A percentile compares a stretch with the other conserved stretches of the same genome.
Evolutionary conservation across 1,284 basidiomycete genomes (phyloP).

Genomic region (Apiotrichum mycotoxinovorans): DNA sequence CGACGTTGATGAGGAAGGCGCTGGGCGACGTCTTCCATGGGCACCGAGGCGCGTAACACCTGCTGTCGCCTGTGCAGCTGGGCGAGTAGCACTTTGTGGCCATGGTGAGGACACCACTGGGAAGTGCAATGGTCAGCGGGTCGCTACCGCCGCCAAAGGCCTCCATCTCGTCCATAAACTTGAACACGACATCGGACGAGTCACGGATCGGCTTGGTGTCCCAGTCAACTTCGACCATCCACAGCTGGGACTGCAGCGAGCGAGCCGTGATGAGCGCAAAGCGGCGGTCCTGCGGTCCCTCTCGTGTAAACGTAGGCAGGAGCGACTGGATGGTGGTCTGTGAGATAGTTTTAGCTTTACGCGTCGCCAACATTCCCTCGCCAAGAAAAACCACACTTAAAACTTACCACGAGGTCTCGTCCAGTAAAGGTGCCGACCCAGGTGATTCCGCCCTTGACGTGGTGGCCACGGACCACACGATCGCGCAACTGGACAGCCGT

Average conservation of each 20-base stretch:
- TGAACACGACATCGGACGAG: slow-evolving; percentile 90
- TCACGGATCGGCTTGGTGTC: slow-evolving; percentile 78
- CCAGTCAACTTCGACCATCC: slow-evolving; percentile 98
- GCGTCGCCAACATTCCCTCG: too few species aligned
- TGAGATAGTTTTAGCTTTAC: background rate
- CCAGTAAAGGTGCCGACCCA: slow-evolving; percentile 86
- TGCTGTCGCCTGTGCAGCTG: slow-evolving; percentile 42
- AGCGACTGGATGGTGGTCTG: slow-evolving; percentile 77
- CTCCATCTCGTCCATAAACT: slow-evolving; percentile 81
- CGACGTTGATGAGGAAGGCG: slow-evolving; percentile 26
- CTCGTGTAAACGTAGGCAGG: slow-evolving; percentile 69
- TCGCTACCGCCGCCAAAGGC: slow-evolving; percentile 58
- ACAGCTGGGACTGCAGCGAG: slow-evolving; percentile 83
- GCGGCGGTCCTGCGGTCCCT: slow-evolving; percentile 66
- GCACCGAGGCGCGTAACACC: slow-evolving; percentile 66
- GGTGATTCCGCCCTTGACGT: slow-evolving; percentile 85
- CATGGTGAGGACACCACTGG: slow-evolving; percentile 57
- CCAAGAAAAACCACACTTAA: background rate
- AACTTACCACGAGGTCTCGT: slow-evolving; percentile 80
- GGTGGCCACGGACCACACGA: slow-evolving; percentile 75
- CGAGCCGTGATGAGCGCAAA: slow-evolving; percentile 82
- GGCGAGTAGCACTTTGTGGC: slow-evolving; percentile 71
- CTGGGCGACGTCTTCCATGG: slow-evolving; percentile 56
- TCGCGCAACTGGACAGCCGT: slow-evolving; percentile 82
- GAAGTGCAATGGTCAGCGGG: slow-evolving; percentile 51